Conservation (phyloP, 148 eudicot genomes). For the Amaranthus palmeri region DNA sequence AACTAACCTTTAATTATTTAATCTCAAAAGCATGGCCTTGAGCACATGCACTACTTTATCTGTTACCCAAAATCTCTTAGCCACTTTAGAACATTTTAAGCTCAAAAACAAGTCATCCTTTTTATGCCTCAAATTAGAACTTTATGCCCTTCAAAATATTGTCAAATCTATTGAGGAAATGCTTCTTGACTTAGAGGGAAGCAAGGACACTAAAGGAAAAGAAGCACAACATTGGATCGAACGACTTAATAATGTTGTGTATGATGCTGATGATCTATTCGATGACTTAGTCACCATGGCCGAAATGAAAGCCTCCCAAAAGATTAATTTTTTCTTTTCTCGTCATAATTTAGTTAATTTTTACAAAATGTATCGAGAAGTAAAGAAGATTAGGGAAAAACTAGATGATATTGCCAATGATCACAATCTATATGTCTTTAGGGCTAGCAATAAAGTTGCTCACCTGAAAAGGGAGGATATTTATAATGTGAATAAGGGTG, state of each 20-base stretch:
- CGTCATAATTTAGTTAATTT: not conserved
- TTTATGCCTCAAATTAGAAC: not conserved
- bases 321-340: conserved; percentile 1
- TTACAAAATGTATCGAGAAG: not conserved
- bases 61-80: too few species aligned
- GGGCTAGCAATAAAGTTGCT: not conserved
- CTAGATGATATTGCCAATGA: not conserved
- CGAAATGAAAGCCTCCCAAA: not conserved
- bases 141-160: not conserved
- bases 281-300: not conserved
- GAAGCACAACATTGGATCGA: not conserved
- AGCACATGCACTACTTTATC: too few species aligned
- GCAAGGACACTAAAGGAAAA: not conserved
- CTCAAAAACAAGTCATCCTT: not conserved
- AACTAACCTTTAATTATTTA: too few species aligned
- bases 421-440: not conserved
- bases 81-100: not conserved
- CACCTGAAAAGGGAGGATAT: not conserved
- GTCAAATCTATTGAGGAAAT: not conserved
- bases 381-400: not conserved
- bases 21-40: too few species aligned
- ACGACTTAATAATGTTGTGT: not conserved
- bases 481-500: not conserved
- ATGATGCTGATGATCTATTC: conserved; percentile 1
- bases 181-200: not conserved